Conservation (phyloP, 2,329 filamentous ascomycete genomes). For the Fusarium sp. region DNA sequence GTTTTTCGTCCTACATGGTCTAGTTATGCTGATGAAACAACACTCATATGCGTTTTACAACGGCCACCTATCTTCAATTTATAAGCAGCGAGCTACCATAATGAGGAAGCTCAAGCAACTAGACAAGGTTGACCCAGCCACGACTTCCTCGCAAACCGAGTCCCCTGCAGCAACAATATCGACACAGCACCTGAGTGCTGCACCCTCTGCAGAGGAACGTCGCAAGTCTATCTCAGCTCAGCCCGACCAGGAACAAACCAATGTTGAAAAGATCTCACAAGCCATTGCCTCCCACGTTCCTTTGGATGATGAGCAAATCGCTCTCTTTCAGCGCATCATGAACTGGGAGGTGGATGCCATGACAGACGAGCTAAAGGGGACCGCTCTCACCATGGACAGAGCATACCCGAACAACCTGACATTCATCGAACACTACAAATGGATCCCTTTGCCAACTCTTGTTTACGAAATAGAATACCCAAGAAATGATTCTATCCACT, state of each 20-base stretch:
- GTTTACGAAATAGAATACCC: conserved; percentile 86
- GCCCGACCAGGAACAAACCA: conserved; percentile 56
- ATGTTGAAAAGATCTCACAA: conserved; percentile 71
- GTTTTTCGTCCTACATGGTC: conserved; percentile 79
- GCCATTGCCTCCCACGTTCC: conserved; percentile 72
- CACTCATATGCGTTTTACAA: conserved; percentile 86
- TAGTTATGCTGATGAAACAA: conserved; percentile 87
- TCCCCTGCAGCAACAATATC: conserved; percentile 58
- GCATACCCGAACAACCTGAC: conserved; percentile 79
- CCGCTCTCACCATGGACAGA: conserved; percentile 62
- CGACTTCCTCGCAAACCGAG: conserved; percentile 57
- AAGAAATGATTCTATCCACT: conserved; percentile 74
- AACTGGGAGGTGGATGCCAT: conserved; percentile 75
- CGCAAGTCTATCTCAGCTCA: conserved; percentile 55
- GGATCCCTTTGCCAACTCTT: conserved; percentile 79
- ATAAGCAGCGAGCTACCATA: conserved; percentile 63
- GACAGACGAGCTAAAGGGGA: conserved; percentile 74
- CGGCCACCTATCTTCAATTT: conserved; percentile 74
- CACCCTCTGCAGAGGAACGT: conserved; percentile 59
- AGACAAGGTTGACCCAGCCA: conserved; percentile 63
- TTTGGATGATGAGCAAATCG: conserved; percentile 72
- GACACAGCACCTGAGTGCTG: conserved; percentile 59
- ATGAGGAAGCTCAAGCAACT: conserved; percentile 67
- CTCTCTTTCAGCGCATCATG: conserved; percentile 74
- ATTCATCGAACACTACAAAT: conserved; percentile 74